Evolutionary conservation across 2,329 filamentous ascomycete species (phyloP).

Genomic region (Scytalidium lignicola): DNA sequence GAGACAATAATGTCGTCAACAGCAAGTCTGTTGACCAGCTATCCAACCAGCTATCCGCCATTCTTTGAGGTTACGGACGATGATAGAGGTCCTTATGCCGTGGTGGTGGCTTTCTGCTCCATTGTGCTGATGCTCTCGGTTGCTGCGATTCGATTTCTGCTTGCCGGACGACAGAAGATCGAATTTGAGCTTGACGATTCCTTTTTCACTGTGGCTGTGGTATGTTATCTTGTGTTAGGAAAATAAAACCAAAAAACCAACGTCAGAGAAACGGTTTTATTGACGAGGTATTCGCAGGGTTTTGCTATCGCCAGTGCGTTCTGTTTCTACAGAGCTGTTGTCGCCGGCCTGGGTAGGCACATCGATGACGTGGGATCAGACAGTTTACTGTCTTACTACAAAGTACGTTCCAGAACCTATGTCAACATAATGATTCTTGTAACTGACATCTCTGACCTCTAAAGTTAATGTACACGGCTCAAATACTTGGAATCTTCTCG

Average conservation of each 20-base stretch:
- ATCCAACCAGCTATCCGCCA: conserved; percentile 1
- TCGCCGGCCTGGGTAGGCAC: conserved; percentile 4
- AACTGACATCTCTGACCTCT: not conserved
- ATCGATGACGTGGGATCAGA: not conserved
- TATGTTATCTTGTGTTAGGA: not conserved
- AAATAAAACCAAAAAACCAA: no score
- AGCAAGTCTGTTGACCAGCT: no score
- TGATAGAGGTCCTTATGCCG: conserved; percentile 4
- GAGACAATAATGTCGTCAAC: no score
- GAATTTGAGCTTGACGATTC: conserved; percentile 4
- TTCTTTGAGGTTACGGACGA: conserved; percentile 5
- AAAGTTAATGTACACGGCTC: conserved; percentile 3
- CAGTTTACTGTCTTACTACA: conserved; percentile 5
- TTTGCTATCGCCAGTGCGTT: not conserved
- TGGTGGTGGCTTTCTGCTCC: conserved; percentile 4
- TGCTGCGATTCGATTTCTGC: not conserved
- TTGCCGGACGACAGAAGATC: conserved; percentile 1
- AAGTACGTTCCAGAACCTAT: not conserved
- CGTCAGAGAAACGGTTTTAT: no score
- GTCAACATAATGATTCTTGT: not conserved
- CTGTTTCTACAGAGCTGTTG: conserved; percentile 1
- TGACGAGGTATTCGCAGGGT: not conserved
- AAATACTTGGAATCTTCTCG: conserved; percentile 5
- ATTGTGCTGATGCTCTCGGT: conserved; percentile 5
- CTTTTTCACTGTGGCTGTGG: conserved; percentile 4